These are phyloP conservation scores for Phytophthora idaei DNA, from an alignment of 352 stramenopile species.

Conservation along the genomic window DNA sequence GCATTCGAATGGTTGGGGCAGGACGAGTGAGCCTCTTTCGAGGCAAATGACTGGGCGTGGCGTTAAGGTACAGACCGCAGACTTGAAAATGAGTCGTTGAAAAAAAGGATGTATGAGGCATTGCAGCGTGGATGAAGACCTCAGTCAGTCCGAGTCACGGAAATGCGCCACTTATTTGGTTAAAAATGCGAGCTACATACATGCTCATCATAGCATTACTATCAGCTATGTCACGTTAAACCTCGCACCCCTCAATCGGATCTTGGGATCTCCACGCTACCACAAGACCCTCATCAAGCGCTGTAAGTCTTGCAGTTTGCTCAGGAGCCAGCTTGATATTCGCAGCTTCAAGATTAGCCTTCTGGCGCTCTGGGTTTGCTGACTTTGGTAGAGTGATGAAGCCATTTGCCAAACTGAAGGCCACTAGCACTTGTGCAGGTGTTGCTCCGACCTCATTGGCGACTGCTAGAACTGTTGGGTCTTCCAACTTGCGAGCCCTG, in stretches of 20 bases:
- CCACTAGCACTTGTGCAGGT: slow-evolving; percentile 54
- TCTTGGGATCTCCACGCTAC: slow-evolving; percentile 41
- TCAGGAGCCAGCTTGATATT: slow-evolving; percentile 32
- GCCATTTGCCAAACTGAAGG: slow-evolving; percentile 53
- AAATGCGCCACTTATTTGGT: too few relatives aligned
- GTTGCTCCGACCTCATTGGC: slow-evolving; percentile 35
- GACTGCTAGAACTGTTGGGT: slow-evolving; percentile 36
- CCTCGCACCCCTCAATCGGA: slow-evolving; percentile 39
- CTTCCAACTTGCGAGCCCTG: slow-evolving; percentile 37
- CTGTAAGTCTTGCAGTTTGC: slow-evolving; percentile 41
- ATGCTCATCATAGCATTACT: too few relatives aligned
- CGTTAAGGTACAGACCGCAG: too few relatives aligned
- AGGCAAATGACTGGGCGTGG: too few relatives aligned
- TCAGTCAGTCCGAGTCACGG: too few relatives aligned
- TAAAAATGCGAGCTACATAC: too few relatives aligned
- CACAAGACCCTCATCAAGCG: slow-evolving; percentile 44
- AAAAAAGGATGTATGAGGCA: too few relatives aligned
- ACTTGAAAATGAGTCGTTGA: too few relatives aligned
- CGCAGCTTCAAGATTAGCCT: slow-evolving; percentile 48
- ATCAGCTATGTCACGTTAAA: slow-evolving; percentile 11
- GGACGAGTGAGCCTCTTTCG: too few relatives aligned
- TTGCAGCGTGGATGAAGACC: too few relatives aligned
- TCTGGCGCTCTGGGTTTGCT: slow-evolving; percentile 35
- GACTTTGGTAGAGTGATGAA: slow-evolving; percentile 69
- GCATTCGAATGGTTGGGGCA: too few relatives aligned